Evolutionary conservation across 768 basidiomycete genomes (phyloP), one percentile per base, ranked within the genome.

Genomic region (Cytidiella melzeri): DNA sequence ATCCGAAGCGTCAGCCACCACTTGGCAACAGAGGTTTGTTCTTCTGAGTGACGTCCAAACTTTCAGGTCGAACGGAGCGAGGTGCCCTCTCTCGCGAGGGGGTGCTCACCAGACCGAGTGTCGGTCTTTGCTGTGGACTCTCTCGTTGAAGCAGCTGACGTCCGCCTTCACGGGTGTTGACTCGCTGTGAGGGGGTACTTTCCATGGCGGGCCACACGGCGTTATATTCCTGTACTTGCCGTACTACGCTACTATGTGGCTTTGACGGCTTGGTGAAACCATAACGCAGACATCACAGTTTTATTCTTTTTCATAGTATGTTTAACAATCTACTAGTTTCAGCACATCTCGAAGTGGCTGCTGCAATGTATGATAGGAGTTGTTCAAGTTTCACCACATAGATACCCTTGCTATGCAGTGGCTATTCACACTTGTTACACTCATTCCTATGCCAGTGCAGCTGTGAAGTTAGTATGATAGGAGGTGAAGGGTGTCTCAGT

Each of bases 171-270:
- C 40, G 71, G 75, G 78, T 70, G 78, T 83, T 63, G 81, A 81
- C 69, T 78, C 72, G 74, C 61, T 59, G 55, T 67, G 61, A 69
- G 62, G 73, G 72, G 73, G 64, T 71, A 73, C n/a, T n/a, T n/a
- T n/a, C n/a, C n/a, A n/a, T n/a, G 67, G 68, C 62, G 62, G 64
- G 65, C 61, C 54, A 62, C 57, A 76, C 71, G 74, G 80, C 80
- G 80, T 84, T 77, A 87, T 87, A 86, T 87, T 84, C 80, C 83
- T 83, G 72, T 73, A 82, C 80, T 77, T 80, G 72, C 83, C 79
- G 83, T 83, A 84, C 15, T 69, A 63, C 72, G 83, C 74, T 71
- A 83, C 80, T 84, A 84, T 76, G 84, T 84, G 76, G 77, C 83
- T 55, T 77, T 86, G 83, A 85, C 81, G 80, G 84, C 80, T 67